These are phyloP conservation scores for Cnidoscolus chayamansa DNA, from an alignment of 441 rosid species.

Conservation along the genomic window DNA sequence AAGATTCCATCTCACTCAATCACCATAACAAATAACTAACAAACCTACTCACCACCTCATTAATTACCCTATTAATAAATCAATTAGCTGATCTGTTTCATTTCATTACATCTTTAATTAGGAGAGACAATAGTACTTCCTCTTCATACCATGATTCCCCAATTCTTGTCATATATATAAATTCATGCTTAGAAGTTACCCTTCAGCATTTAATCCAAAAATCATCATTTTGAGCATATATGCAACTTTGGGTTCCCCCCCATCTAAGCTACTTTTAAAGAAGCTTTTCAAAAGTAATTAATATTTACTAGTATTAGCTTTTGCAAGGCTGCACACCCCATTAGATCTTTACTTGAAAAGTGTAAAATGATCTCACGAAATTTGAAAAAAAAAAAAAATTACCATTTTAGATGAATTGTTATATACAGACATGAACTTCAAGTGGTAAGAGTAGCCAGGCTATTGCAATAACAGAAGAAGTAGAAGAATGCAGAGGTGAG, in stretches of 20 bases:
- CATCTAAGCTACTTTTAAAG: conserved; percentile 9
- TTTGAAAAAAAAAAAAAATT: no score
- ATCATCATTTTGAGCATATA: conserved; percentile 22
- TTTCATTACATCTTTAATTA: background rate
- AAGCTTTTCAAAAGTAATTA: conserved; percentile 8
- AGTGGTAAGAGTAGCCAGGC: conserved; percentile 30
- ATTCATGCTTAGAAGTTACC: conserved; percentile 45
- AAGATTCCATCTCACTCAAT: conserved; percentile 66
- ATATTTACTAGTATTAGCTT: conserved; percentile 12
- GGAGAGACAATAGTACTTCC: background rate
- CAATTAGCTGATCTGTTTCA: conserved; percentile 37
- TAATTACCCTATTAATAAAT: background rate
- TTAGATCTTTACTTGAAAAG: background rate
- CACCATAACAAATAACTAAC: conserved; percentile 33
- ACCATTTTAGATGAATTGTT: background rate
- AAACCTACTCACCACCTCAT: conserved; percentile 24
- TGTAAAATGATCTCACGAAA: no score
- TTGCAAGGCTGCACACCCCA: conserved; percentile 1
- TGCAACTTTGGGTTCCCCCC: conserved; percentile 19
- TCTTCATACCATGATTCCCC: conserved; percentile 24
- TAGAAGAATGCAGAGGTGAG: conserved; percentile 19
- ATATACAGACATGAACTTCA: conserved; percentile 6
- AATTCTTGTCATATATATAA: conserved; percentile 25
- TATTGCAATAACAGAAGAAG: conserved; percentile 18
- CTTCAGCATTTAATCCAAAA: conserved; percentile 1